Conservation (phyloP, 306 rosid genomes). For the Notholithocarpus densiflorus region DNA sequence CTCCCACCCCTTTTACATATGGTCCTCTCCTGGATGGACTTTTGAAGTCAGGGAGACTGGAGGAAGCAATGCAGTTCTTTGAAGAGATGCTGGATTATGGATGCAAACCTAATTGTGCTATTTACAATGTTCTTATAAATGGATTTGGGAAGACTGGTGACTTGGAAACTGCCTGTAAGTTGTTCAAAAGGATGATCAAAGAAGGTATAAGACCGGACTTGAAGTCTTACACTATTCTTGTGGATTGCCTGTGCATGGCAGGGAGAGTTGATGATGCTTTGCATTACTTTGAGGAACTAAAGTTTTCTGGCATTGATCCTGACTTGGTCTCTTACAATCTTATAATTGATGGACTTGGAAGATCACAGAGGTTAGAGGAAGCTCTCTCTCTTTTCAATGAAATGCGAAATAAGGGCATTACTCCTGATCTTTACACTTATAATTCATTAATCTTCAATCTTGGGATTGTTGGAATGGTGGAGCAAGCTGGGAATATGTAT, state of each 20-base stretch:
- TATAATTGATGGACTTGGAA: constrained; percentile 81
- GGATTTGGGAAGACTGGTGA: constrained; percentile 85
- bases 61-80: constrained; percentile 75
- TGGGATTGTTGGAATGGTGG: constrained; percentile 83
- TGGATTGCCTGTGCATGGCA: constrained; percentile 60
- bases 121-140: constrained; percentile 81
- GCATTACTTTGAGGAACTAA: constrained; percentile 70
- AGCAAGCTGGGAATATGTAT: constrained; percentile 64
- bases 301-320: constrained; percentile 71
- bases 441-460: constrained; percentile 75
- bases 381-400: constrained; percentile 70
- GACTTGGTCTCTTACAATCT: constrained; percentile 71
- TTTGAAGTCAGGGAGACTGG: constrained; percentile 65
- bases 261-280: constrained; percentile 84
- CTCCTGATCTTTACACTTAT: constrained; percentile 82
- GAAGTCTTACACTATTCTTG: constrained; percentile 83
- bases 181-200: constrained; percentile 72
- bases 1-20: constrained; percentile 87
- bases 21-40: constrained; percentile 92
- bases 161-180: constrained; percentile 53
- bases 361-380: constrained; percentile 59
- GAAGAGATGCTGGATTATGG: constrained; percentile 76
- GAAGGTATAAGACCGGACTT: constrained; percentile 89
- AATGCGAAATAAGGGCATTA: constrained; percentile 63
- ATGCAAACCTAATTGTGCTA: constrained; percentile 77